Percentiles rank a stretch among this genome's conserved stretches.
Evolutionary conservation across 805 yeast species (phyloP).

Genomic region (Candida maltosa): DNA sequence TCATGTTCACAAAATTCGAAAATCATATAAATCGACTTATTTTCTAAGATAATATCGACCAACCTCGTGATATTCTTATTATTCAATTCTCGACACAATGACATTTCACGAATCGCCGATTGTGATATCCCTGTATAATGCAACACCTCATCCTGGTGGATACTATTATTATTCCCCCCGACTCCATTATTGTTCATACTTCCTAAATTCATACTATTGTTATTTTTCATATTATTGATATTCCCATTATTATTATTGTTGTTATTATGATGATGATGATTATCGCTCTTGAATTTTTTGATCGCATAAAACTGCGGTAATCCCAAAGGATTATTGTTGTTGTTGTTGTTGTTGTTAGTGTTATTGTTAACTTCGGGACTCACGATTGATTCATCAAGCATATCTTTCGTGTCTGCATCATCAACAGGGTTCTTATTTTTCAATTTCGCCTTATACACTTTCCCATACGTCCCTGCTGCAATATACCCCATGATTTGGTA

Average conservation of each 20-base stretch:
- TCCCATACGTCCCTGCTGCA: constrained; percentile 97
- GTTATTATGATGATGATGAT: constrained; percentile 35
- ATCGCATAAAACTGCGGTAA: constrained; percentile 63
- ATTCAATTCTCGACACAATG: constrained; percentile 81
- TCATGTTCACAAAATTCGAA: constrained; percentile 97
- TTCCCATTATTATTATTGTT: constrained; percentile 40
- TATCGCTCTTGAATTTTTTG: constrained; percentile 90
- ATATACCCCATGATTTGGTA: constrained; percentile 91
- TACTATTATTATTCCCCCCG: too few relatives aligned
- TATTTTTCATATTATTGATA: too few relatives aligned
- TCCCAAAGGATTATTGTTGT: constrained; percentile 8
- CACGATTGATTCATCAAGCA: constrained; percentile 10
- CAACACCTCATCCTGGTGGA: too few relatives aligned
- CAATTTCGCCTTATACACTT: constrained; percentile 84
- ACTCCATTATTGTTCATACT: too few relatives aligned
- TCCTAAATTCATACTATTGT: too few relatives aligned
- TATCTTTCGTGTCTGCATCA: constrained; percentile 9
- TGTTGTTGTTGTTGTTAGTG: background rate
- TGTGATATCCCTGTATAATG: constrained; percentile 96
- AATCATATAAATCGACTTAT: constrained; percentile 88
- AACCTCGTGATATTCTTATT: constrained; percentile 79
- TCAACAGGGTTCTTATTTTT: constrained; percentile 14
- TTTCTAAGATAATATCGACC: constrained; percentile 81
- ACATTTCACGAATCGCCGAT: constrained; percentile 94
- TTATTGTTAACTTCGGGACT: background rate